phyloP scores from a whole-genome alignment of 2,329 filamentous ascomycete species.

The Monosporascus sp. region DNA sequence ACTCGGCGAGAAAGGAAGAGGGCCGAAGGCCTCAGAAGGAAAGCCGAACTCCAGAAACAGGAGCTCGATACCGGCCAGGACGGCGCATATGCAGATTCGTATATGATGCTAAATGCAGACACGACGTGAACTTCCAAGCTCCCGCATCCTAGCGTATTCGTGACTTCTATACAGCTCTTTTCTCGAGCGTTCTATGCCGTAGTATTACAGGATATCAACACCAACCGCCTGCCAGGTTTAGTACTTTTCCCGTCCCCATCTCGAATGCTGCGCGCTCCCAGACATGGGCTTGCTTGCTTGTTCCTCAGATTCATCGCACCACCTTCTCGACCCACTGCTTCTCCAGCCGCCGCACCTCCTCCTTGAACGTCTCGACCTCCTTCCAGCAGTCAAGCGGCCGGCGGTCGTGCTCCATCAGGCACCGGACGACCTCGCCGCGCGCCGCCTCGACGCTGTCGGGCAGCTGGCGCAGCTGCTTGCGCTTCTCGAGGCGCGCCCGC shows the following conservation, averaged over 20 bases:
- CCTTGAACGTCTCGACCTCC: slow-evolving; percentile 87
- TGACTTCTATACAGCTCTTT: slow-evolving; percentile 20
- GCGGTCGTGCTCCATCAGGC: slow-evolving; percentile 77
- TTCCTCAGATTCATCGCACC: slow-evolving; percentile 32
- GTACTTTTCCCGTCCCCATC: neutral
- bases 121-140: slow-evolving; percentile 13
- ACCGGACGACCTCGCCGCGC: slow-evolving; percentile 70
- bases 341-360: slow-evolving; percentile 81
- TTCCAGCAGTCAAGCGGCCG: slow-evolving; percentile 90
- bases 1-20: slow-evolving; percentile 50
- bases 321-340: slow-evolving; percentile 83
- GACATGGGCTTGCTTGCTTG: too few relatives aligned
- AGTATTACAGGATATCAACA: slow-evolving; percentile 22
- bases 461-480: slow-evolving; percentile 61
- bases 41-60: slow-evolving; percentile 34
- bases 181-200: slow-evolving; percentile 22
- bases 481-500: slow-evolving; percentile 53
- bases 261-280: neutral
- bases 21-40: slow-evolving; percentile 51
- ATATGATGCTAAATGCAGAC: slow-evolving; percentile 17
- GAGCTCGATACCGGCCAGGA: neutral
- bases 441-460: slow-evolving; percentile 70
- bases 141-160: neutral
- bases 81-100: slow-evolving; percentile 7
- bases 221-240: neutral